Base-by-base conservation (phyloP, 2,329 filamentous ascomycete genomes). In the Magnaporthiopsis poae region DNA sequence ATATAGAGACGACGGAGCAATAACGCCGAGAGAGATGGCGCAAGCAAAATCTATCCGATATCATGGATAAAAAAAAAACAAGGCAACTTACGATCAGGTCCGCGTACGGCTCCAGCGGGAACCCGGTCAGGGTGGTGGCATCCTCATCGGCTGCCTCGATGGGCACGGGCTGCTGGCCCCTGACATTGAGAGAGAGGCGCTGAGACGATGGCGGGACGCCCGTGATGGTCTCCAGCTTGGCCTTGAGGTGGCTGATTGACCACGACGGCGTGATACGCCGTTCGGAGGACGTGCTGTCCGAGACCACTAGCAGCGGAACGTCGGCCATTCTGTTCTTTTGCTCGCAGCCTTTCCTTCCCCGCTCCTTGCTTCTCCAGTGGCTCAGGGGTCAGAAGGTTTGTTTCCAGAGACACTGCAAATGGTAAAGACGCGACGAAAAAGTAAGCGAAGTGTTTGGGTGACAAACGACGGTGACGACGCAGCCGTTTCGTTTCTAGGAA, bases 241-340 rank as follows among this genome's bases (percentile, higher is more conserved):
- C 79, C 80, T 94, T 96, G 72, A 98, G 84, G 73, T 91, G 88
- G 66, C 84, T 82, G 74, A 99, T 89, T 69, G 89, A 89, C 95
- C 95, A 99, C 71, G 93, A 89, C 18, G 94, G 94, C 33, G 91
- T 94, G 76, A 98, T 88, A 71, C 95, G 91, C 69, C 94, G 90
- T 80, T 99, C 95, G 65, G 92, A 93, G 63, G 88, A 86, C 63
- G 90, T 84, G 77, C 89, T 90, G 68, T 91, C 88, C 65, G 90
- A 94, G 68, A 84, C 84, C 73, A 95, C 86, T 69, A 88, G 83
- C 72, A 95, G 83, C 70, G 90, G 88, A 67, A 95, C 84, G 76
- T 95, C 91, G 66, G 87, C 85, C 80, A 90, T 86, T 75, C 78
- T 78, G 68, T 70, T 46, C 5, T 12, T 46, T 36, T 36, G 11